Evolutionary conservation across 2,329 filamentous ascomycete genomes (phyloP), one percentile per base, ranked within the genome.

Genomic region (Trichocomaceae sp.): DNA sequence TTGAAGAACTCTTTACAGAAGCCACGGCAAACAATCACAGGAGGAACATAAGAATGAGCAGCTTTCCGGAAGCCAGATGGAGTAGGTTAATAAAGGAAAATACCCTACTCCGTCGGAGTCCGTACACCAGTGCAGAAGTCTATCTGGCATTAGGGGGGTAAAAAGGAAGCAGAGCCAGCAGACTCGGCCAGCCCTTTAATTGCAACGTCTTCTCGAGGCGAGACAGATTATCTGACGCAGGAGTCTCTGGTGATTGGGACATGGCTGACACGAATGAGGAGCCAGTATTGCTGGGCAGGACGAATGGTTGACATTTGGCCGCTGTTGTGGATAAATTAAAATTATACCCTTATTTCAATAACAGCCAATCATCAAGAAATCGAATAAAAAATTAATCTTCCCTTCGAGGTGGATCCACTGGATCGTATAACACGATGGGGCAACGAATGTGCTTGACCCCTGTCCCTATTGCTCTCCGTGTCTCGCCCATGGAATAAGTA

Each of bases 41-140:
- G 5, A 52, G 55, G 57, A 54, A 35, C 44, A 29, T 5, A 29
- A 29, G 69, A 71, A 65, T 59, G 66, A 64, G 71, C 63, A 59
- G 66, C 67, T 67, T 73, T 71, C 70, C 70, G 67, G 69, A 72
- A 67, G 61, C 69, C 61, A 52, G 46, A 29, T 31, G 26, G 8
- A n/a, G 26, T 13, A 20, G 19, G 5, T 51, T 22, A 17, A 17
- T 26, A 56, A 41, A 20, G 50, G 19, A 29, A 37, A 29, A 41
- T 35, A 12, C 45, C 19, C 41, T 47, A n/a, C n/a, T n/a, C n/a
- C n/a, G n/a, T n/a, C n/a, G n/a, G n/a, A n/a, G n/a, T n/a, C n/a
- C n/a, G n/a, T n/a, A 23, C 54, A 52, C 42, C 42, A 47, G 44
- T 33, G 48, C 54, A 52, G 54, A 19, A 19, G 54, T 59, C 31